A percentile compares a stretch with the other conserved stretches of the same genome.
phyloP scores from a whole-genome alignment of 202 grass and related monocot species.

The Setaria italica region DNA sequence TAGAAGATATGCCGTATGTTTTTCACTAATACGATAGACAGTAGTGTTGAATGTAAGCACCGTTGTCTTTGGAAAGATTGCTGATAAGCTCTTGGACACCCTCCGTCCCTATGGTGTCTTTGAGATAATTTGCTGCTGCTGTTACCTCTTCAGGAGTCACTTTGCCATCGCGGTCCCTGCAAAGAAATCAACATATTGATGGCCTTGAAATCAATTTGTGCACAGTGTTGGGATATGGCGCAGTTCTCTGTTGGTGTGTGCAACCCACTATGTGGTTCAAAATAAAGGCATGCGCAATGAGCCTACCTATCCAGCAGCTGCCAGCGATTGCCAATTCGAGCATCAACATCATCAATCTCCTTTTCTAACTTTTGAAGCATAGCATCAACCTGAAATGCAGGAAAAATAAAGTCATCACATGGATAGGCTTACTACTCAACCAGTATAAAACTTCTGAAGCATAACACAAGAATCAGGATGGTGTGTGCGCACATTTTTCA shows the following conservation, averaged over 20 bases:
- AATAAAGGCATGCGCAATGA: neutral
- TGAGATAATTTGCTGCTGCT: slow-evolving; percentile 87
- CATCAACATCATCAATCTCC: slow-evolving; percentile 95
- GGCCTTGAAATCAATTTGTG: neutral
- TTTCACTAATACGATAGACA: neutral
- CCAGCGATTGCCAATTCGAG: slow-evolving; percentile 88
- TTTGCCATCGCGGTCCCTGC: slow-evolving; percentile 88
- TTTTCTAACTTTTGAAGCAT: slow-evolving; percentile 91
- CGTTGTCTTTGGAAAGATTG: slow-evolving; percentile 91
- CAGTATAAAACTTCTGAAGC: neutral
- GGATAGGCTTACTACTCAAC: neutral
- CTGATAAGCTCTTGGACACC: slow-evolving; percentile 84
- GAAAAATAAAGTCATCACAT: slow-evolving; percentile 4
- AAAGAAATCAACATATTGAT: slow-evolving; percentile 24
- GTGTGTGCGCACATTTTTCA: neutral
- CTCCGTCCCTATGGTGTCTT: slow-evolving; percentile 75
- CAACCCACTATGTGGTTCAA: slow-evolving; percentile 9
- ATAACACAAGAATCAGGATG: neutral
- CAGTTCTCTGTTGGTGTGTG: neutral
- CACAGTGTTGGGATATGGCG: neutral
- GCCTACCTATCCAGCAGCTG: slow-evolving; percentile 89
- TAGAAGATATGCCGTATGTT: neutral
- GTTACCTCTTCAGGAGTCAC: slow-evolving; percentile 95
- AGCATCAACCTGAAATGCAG: slow-evolving; percentile 75
- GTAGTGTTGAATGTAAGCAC: slow-evolving; percentile 39